Conservation (phyloP, 2,329 filamentous ascomycete species). For the Byssochlamys sp. region DNA sequence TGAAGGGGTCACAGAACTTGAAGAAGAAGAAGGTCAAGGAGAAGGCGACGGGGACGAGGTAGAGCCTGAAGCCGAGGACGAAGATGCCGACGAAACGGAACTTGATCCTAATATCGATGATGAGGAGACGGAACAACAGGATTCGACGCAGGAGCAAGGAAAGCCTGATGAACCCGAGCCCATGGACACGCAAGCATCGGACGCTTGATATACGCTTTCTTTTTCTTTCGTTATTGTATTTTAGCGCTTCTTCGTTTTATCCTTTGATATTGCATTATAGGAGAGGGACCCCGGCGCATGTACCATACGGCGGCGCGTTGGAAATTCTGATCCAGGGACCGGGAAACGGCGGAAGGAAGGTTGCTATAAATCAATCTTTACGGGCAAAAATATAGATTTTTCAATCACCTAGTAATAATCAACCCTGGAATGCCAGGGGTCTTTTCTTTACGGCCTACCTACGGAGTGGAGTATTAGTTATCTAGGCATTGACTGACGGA, state of each 20-base stretch:
- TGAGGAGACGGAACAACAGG: slow-evolving; percentile 2
- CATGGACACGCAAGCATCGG: background rate
- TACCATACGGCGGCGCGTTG: background rate
- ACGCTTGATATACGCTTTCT: background rate
- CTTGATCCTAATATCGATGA: slow-evolving; percentile 9
- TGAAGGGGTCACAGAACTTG: slow-evolving; percentile 1
- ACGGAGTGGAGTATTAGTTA: too few relatives aligned
- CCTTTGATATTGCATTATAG: background rate
- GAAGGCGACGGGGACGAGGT: slow-evolving; percentile 1
- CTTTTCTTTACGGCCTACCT: too few relatives aligned
- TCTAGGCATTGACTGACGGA: too few relatives aligned
- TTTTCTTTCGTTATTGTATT: background rate
- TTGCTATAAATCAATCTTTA: background rate
- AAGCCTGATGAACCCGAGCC: background rate
- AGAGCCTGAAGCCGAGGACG: slow-evolving; percentile 6
- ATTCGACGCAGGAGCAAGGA: background rate
- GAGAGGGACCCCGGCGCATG: background rate
- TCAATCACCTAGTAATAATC: too few relatives aligned
- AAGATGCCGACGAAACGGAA: slow-evolving; percentile 9
- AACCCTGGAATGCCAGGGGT: too few relatives aligned
- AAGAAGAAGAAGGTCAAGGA: background rate
- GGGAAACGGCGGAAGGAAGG: background rate
- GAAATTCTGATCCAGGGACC: background rate
- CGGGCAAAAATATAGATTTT: background rate
- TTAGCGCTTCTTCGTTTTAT: background rate